Percentiles rank a stretch among this genome's conserved stretches.
Conservation (phyloP, 2,329 filamentous ascomycete genomes). For the Coniella lustricola region DNA sequence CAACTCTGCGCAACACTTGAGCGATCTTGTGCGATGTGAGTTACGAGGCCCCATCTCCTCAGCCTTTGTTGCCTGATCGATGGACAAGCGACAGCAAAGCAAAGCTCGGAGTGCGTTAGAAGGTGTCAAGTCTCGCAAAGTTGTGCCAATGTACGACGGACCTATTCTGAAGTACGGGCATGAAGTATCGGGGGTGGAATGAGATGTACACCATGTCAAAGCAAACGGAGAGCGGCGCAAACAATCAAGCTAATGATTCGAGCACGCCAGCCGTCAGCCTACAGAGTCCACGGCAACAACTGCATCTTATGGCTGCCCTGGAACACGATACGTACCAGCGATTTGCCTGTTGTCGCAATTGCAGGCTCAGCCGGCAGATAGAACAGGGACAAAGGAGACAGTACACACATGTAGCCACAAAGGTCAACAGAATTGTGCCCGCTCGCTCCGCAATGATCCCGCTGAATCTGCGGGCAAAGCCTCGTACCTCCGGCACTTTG, state of each 20-base stretch:
- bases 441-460: slow-evolving; percentile 1
- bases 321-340: slow-evolving; percentile 19
- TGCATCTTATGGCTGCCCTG: slow-evolving; percentile 23
- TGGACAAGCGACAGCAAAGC: slow-evolving; percentile 8
- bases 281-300: slow-evolving; percentile 21
- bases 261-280: slow-evolving; percentile 17
- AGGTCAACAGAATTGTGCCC: background rate
- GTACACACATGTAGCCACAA: background rate
- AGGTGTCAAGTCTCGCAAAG: slow-evolving; percentile 10
- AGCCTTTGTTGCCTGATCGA: slow-evolving; percentile 1
- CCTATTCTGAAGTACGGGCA: slow-evolving; percentile 16
- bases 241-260: slow-evolving; percentile 23
- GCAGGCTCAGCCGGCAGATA: background rate
- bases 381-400: slow-evolving; percentile 1
- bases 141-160: slow-evolving; percentile 3
- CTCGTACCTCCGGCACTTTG: slow-evolving; percentile 6
- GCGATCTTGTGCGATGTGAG: background rate
- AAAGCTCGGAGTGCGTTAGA: slow-evolving; percentile 4
- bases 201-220: slow-evolving; percentile 25
- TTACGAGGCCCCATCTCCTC: slow-evolving; percentile 1
- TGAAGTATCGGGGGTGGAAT: slow-evolving; percentile 19
- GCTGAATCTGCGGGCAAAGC: slow-evolving; percentile 1
- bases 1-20: background rate
- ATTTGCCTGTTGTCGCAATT: slow-evolving; percentile 1
- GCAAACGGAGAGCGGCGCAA: slow-evolving; percentile 34